These are phyloP conservation scores for Neospora caninum DNA, from an alignment of 169 alveolate species.

Conservation along the genomic window DNA sequence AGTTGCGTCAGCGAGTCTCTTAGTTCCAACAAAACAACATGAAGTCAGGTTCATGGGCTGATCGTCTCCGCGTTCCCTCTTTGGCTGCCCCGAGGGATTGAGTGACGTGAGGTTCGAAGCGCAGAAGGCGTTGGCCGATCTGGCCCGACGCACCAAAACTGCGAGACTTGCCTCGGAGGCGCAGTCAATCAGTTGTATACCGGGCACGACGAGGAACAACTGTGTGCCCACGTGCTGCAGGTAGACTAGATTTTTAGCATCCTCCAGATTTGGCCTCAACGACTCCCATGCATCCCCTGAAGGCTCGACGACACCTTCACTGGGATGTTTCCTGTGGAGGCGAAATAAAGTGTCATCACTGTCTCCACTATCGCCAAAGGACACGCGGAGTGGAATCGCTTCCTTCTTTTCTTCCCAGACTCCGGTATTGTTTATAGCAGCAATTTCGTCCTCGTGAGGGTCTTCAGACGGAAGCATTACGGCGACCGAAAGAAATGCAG, in stretches of 20 bases:
- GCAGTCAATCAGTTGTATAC: neutral
- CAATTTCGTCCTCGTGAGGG: too few relatives aligned
- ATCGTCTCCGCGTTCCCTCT: neutral
- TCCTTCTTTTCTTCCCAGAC: neutral
- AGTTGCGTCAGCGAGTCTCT: neutral
- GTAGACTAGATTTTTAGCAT: neutral
- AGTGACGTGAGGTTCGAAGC: neutral
- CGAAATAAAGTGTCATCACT: neutral
- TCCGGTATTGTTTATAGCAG: too few relatives aligned
- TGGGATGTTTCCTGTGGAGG: neutral
- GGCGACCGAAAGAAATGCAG: neutral
- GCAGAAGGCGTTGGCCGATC: neutral
- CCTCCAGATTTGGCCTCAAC: too few relatives aligned
- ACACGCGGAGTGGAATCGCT: neutral
- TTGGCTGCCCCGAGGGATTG: neutral
- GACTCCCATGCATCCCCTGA: too few relatives aligned
- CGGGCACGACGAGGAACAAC: neutral
- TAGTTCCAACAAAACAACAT: neutral
- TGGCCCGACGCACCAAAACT: neutral
- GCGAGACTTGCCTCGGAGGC: neutral
- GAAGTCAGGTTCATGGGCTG: neutral
- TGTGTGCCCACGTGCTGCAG: neutral
- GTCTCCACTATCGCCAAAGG: neutral
- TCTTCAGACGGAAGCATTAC: neutral
- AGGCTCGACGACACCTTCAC: too few relatives aligned